Conservation (phyloP, 139 green algal species). For the Protoeuglena noctilucae region DNA sequence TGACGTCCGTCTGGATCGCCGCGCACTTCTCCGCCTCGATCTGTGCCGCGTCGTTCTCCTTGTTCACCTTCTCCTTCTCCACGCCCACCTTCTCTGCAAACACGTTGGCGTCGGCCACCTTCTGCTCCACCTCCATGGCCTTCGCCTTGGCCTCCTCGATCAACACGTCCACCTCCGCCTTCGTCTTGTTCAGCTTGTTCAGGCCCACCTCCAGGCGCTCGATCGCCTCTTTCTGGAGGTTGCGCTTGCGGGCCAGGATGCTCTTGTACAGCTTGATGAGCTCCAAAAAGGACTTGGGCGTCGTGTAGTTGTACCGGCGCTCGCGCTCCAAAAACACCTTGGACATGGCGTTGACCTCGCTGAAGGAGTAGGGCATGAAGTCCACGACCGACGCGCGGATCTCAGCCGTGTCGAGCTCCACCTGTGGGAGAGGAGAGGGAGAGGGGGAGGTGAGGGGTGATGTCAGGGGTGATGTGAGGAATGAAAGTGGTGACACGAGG, state of each 20-base stretch:
- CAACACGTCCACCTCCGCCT: constrained; percentile 69
- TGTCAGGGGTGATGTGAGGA: no score
- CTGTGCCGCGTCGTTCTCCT: constrained; percentile 54
- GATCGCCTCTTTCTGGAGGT: constrained; percentile 29
- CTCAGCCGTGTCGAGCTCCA: constrained; percentile 39
- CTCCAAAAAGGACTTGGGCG: constrained; percentile 79
- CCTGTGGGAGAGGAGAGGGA: no score
- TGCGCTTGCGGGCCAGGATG: constrained; percentile 43
- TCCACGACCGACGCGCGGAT: constrained; percentile 50
- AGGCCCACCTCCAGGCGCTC: constrained; percentile 54
- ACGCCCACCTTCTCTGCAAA: constrained; percentile 66
- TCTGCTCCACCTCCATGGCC: constrained; percentile 69
- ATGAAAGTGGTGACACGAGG: no score
- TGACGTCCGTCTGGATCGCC: constrained; percentile 56
- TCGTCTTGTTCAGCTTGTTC: constrained; percentile 63
- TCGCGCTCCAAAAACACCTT: constrained; percentile 31
- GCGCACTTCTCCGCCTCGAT: constrained; percentile 72
- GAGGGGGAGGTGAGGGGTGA: no score
- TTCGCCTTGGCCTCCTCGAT: constrained; percentile 68
- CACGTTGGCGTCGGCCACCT: constrained; percentile 55
- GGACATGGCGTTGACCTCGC: constrained; percentile 36
- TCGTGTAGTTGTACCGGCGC: constrained; percentile 70
- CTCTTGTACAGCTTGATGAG: constrained; percentile 81
- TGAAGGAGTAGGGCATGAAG: constrained; percentile 76
- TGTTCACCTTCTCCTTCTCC: constrained; percentile 77